Conservation (phyloP, 2,329 filamentous ascomycete genomes). For the Fusarium anthophilum region DNA sequence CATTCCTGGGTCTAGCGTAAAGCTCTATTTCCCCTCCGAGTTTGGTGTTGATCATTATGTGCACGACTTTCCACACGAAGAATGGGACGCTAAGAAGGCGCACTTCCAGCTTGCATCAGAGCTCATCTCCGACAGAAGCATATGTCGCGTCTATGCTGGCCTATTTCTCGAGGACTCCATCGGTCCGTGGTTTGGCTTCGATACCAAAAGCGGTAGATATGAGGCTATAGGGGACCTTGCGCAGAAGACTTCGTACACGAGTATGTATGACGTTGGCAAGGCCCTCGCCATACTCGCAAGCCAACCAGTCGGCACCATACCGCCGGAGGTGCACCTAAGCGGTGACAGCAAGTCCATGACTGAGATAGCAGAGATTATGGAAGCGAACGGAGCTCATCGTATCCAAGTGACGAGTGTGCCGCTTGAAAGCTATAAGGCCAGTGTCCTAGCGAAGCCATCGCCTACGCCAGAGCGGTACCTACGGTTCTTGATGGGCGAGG, state of each 20-base stretch:
- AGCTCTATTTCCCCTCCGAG: conserved; percentile 1
- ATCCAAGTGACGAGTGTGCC: background rate
- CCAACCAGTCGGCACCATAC: background rate
- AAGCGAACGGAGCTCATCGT: background rate
- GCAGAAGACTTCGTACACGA: background rate
- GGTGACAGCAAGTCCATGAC: background rate
- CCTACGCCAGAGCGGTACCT: background rate
- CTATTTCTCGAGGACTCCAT: background rate
- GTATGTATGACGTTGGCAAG: background rate
- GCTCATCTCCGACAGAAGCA: background rate
- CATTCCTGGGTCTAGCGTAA: background rate
- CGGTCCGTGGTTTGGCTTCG: background rate
- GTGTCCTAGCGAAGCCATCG: background rate
- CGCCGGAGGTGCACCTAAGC: background rate
- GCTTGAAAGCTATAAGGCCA: background rate
- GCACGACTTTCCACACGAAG: background rate
- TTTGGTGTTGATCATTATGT: conserved; percentile 1
- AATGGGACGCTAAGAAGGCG: background rate
- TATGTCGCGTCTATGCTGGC: background rate
- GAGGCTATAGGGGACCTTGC: background rate
- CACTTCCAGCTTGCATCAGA: background rate
- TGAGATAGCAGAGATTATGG: conserved; percentile 1
- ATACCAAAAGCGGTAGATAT: background rate
- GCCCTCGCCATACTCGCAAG: background rate
- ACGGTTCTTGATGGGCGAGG: background rate